Conservation (phyloP, 768 basidiomycete genomes). For the Psilocybe sp. region DNA sequence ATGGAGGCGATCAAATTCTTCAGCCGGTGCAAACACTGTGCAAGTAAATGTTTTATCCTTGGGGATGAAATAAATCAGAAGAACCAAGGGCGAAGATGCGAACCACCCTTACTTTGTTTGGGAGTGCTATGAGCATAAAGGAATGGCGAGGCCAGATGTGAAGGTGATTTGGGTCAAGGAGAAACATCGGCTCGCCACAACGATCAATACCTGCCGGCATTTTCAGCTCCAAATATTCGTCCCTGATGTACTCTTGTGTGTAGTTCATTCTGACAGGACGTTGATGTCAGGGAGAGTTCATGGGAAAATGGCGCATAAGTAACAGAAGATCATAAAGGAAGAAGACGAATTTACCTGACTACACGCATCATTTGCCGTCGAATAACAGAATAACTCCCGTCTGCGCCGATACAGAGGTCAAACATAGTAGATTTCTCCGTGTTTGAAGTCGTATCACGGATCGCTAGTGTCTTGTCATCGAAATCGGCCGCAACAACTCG, state of each 20-base stretch:
- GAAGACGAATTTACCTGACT: slow-evolving; percentile 60
- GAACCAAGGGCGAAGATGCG: slow-evolving; percentile 17
- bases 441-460: slow-evolving; percentile 44
- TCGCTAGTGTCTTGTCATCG: slow-evolving; percentile 51
- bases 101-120: slow-evolving; percentile 76
- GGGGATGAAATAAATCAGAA: slow-evolving; percentile 27
- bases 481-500: slow-evolving; percentile 81
- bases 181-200: slow-evolving; percentile 64
- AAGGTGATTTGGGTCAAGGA: slow-evolving; percentile 91
- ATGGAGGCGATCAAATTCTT: slow-evolving; percentile 67
- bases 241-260: slow-evolving; percentile 91
- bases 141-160: slow-evolving; percentile 99
- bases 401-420: slow-evolving; percentile 86
- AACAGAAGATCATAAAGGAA: slow-evolving; percentile 20
- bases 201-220: slow-evolving; percentile 77
- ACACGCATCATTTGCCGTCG: slow-evolving; percentile 95
- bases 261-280: slow-evolving; percentile 78
- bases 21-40: slow-evolving; percentile 88
- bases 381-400: slow-evolving; percentile 91
- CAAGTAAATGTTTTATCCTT: slow-evolving; percentile 98
- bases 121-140: slow-evolving; percentile 98
- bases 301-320: slow-evolving; percentile 26
- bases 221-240: slow-evolving; percentile 95
- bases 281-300: slow-evolving; percentile 25
- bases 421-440: slow-evolving; percentile 50